Base-by-base conservation (phyloP, 306 rosid genomes). In the Fragaria nilgerrensis region DNA sequence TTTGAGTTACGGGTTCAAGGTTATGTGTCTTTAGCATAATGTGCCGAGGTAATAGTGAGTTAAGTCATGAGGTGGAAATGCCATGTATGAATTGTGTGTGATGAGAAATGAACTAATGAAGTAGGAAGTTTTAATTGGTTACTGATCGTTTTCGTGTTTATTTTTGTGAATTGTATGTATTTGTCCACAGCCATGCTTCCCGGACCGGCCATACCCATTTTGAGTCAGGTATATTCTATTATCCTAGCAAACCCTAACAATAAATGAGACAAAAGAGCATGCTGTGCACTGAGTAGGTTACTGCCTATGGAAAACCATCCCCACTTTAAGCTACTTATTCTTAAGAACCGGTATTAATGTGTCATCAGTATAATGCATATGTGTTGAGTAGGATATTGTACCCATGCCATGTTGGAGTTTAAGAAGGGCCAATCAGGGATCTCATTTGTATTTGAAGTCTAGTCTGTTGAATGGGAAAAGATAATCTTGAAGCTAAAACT, bases 191-290 rank as follows among this genome's bases (percentile, higher is more conserved):
- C 97, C 74, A 71, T 91, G 88, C 97, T 93, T 75, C 98, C 98
- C 34, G 98, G 98, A 83, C 97, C 98, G 41, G 92, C 89, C 79
- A 91, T 93, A 88, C 98, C 98, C 55, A 87, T 93, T 70, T 84
- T 93, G 89, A 91, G 78, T 88, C 98, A 91, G 98, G 98, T 93
- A 91, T 58, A 75, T 75, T 49, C 76, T 75, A 29, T 9, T 15
- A 16, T 23, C 15, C 55, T 68, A 25, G n/a, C 5, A 70, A 64
- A n/a, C 15, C 2, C 2, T 27, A 9, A 5, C 45, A 62, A 62
- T 5, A 45, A 22, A 10, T 61, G 19, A 37, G 34, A 14, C 16
- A 37, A 6, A 6, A 5, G n/a, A 37, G 29, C 11, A 37, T 36
- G 49, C 29, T 56, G 1, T 56, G 10, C 2, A 2, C 15, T 55